A percentile compares a stretch with the other conserved stretches of the same genome.
phyloP scores from a whole-genome alignment of 805 yeast species.

The Suhomyces emberorum region DNA sequence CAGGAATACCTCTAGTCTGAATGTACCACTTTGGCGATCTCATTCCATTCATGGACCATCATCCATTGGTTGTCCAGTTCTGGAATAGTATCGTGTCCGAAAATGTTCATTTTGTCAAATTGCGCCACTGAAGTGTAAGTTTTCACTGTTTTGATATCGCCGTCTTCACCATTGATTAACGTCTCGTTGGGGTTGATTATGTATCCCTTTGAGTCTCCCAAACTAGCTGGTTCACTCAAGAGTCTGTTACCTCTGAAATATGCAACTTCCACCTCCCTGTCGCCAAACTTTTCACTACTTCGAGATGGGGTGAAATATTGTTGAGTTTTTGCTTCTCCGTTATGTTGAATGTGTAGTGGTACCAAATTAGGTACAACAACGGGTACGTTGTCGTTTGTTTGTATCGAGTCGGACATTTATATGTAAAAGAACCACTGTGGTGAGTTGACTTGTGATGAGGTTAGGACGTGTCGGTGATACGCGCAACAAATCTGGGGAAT shows the following conservation, averaged over 20 bases:
- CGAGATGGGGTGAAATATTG: constrained; percentile 33
- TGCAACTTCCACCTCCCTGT: constrained; percentile 15
- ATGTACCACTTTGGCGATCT: constrained; percentile 25
- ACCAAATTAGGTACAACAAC: constrained; percentile 10
- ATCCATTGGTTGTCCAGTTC: constrained; percentile 21
- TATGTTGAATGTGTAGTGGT: constrained; percentile 14
- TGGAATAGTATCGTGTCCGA: constrained; percentile 29
- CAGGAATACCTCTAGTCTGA: too few species aligned
- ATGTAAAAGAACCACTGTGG: neutral
- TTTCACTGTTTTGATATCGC: constrained; percentile 17
- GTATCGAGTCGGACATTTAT: constrained; percentile 7
- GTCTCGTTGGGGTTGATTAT: constrained; percentile 21
- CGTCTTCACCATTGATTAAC: constrained; percentile 10
- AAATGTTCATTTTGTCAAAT: constrained; percentile 18
- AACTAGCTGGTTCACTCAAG: constrained; percentile 18
- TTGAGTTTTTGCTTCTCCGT: constrained; percentile 31
- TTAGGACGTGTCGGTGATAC: neutral
- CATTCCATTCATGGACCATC: constrained; percentile 27
- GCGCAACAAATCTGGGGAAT: too few species aligned
- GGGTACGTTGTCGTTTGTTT: constrained; percentile 6
- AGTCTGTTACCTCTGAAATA: constrained; percentile 36
- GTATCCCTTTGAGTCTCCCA: constrained; percentile 21
- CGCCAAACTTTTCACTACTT: constrained; percentile 12
- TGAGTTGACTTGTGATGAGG: too few species aligned
- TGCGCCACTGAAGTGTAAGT: constrained; percentile 18